Evolutionary conservation across 2,329 filamentous ascomycete species (phyloP), one percentile per base, ranked within the genome.

Genomic region (Polytolypa hystricis): DNA sequence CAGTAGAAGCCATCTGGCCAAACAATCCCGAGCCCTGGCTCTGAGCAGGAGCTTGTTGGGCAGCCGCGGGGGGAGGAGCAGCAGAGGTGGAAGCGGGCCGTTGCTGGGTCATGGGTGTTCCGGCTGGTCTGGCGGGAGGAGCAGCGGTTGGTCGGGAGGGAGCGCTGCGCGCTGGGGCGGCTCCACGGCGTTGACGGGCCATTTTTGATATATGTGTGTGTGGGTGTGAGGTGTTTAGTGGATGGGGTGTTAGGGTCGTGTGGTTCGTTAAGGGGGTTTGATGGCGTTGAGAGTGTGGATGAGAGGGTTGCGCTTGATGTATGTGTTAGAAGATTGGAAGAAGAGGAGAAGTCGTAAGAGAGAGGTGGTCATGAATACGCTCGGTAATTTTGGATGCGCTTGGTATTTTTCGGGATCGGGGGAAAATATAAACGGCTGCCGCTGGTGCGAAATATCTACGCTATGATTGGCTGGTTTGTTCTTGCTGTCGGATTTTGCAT

Each of bases 1-100:
- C 91, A 40, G 91, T 98, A 58, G 80, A 86, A 48, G 91, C 91
- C 83, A 98, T 95, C 72, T 96, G 85, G 41, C 85, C 89, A 51
- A 98, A 85, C 8, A 98, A 72, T 46, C 91, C 89, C 4, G 85
- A 79, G 18, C 86, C 84, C 42, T 65, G 61, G 33, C 56, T 57
- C 45, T 56, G 64, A 35, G 69, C 61, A 38, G 74, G 73, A 38
- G 68, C 61, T 33, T 70, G 63, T 43, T 70, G 60, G 37, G 64
- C 60, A 39, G 46, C 51, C 23, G 62, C 59, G 16, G 64, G 66
- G 40, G 62, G 58, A 25, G 68, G 61, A 51, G 80, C 73, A 46
- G 84, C 84, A 40, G 81, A n/a, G n/a, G n/a, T 71, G 50, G 82
- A 75, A 57, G 81, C 76, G 48, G 82, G 74, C 54, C 67, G 68